Evolutionary conservation across 192 early-diverging fungal genomes (phyloP), one percentile per base, ranked within the genome.

Genomic region (Podila epicladia): DNA sequence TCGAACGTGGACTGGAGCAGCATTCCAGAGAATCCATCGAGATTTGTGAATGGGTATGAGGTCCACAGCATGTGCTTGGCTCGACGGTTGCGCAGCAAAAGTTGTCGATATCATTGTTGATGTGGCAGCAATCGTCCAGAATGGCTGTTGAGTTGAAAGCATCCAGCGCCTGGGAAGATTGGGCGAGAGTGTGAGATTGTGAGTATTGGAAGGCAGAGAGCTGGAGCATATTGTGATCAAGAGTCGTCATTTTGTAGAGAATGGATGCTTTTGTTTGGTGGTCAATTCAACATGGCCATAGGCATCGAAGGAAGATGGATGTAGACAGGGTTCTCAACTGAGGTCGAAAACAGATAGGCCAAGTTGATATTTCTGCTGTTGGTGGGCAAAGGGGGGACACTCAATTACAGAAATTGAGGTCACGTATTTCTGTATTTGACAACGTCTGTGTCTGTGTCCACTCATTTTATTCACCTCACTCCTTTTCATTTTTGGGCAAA

Each of bases 81-180:
- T 80, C 77, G 62, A 80, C 67, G 19, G 65, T 58, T 5, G 66
- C 31, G 38, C 77, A 80, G 55, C 77, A 80, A 69, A 80, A 80
- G 45, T 80, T 71, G 20, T 68, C 63, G 6, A 80, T 61, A 37
- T 72, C 67, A 49, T 79, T 70, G 28, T 57, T 64, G 20, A 80
- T 38, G 4, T 41, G 50, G 37, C 77, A 80, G 62, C 77, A 80
- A 24, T 80, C 77, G 41, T 80, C 71, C 4, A 73, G 37, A 13
- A 80, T 9, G 29, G 53, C 53, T 33, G 69, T 9, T 19, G 35
- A 35, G 26, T 64, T 28, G 31, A 55, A 55, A 17, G 53, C 24
- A 26, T 55, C 53, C 9, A 55, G 20, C 24, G 53, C n/a, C 5
- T 55, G 53, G 24, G 53, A 55, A 55, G 20, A 24, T 9, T 55